These are phyloP conservation scores for Mycena latifolia DNA, from an alignment of 768 basidiomycete genomes.

Conservation along the genomic window DNA sequence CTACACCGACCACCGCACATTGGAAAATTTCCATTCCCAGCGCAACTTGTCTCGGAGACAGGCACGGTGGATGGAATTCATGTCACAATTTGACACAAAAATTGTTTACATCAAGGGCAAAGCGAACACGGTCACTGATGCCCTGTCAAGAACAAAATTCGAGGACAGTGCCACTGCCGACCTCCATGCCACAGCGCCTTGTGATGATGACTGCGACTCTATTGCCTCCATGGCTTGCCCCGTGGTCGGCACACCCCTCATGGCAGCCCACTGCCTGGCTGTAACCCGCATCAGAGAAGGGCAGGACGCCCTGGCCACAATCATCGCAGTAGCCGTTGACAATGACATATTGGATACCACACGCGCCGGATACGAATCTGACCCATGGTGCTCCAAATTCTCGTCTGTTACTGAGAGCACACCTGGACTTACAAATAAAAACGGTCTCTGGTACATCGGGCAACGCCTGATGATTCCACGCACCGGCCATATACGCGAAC, in stretches of 20 bases:
- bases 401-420: too few relatives aligned
- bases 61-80: conserved; percentile 44
- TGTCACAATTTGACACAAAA: conserved; percentile 45
- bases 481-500: conserved; percentile 7
- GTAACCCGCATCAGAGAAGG: neutral
- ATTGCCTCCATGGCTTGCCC: neutral
- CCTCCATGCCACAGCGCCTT: neutral
- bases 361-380: too few relatives aligned
- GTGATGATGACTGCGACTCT: neutral
- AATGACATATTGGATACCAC: too few relatives aligned
- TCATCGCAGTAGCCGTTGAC: too few relatives aligned
- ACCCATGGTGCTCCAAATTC: too few relatives aligned
- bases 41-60: conserved; percentile 42
- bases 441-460: neutral
- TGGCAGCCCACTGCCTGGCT: neutral
- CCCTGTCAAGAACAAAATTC: conserved; percentile 40
- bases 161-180: neutral
- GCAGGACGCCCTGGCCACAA: too few relatives aligned
- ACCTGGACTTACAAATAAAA: too few relatives aligned
- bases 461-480: conserved; percentile 26
- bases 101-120: conserved; percentile 46
- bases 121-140: conserved; percentile 46
- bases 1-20: conserved; percentile 48
- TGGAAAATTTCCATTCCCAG: conserved; percentile 46
- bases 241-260: neutral